A percentile compares a stretch with the other conserved stretches of the same genome.
phyloP scores from a whole-genome alignment of 257 asterid genomes.

The Marsdenia floribunda region DNA sequence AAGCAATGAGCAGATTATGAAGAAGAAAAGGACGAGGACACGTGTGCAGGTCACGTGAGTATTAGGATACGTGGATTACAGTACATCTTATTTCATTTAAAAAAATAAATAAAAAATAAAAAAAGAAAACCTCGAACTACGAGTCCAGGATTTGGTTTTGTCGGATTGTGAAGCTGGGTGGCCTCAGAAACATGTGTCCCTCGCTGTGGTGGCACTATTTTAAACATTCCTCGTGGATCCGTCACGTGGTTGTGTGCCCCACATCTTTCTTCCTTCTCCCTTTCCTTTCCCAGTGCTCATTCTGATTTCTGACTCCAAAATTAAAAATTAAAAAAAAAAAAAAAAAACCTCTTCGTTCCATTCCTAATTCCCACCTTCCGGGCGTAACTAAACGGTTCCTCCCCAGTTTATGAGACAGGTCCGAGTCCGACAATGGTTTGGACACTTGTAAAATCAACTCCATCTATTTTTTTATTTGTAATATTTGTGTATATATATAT shows the following conservation, averaged over 20 bases:
- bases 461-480: too few species aligned
- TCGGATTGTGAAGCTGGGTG: conserved; percentile 5
- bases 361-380: neutral
- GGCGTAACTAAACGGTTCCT: neutral
- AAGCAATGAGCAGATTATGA: too few species aligned
- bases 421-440: too few species aligned
- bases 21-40: conserved; percentile 1
- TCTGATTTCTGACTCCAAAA: neutral
- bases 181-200: conserved; percentile 8
- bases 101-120: too few species aligned
- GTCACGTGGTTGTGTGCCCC: conserved; percentile 23
- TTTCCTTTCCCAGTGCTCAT: neutral
- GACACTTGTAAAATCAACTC: too few species aligned
- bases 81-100: neutral
- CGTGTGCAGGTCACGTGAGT: conserved; percentile 17
- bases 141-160: conserved; percentile 10
- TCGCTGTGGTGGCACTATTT: conserved; percentile 7
- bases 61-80: conserved; percentile 12
- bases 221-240: conserved; percentile 20
- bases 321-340: too few species aligned
- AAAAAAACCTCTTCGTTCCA: neutral
- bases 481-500: too few species aligned
- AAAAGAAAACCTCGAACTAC: conserved; percentile 12
- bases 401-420: neutral
- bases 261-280: too few species aligned